These are phyloP conservation scores for Huntiella savannae DNA, from an alignment of 2,329 filamentous ascomycete species.

Conservation along the genomic window DNA sequence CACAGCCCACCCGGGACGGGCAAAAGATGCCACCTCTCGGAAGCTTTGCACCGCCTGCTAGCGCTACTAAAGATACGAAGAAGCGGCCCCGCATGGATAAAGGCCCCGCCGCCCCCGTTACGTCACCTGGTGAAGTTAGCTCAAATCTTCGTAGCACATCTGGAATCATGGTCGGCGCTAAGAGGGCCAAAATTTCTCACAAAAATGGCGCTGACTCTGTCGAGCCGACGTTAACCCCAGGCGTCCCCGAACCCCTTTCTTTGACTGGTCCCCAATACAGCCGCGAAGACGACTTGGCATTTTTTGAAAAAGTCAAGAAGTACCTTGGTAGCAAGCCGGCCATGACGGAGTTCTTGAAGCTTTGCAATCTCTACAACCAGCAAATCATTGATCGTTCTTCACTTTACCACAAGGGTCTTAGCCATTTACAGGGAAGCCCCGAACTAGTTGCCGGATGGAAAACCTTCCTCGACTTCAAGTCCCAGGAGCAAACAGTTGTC, in stretches of 20 bases:
- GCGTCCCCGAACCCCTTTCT: conserved; percentile 70
- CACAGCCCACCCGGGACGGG: conserved; percentile 35
- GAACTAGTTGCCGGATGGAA: conserved; percentile 86
- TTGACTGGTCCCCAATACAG: conserved; percentile 57
- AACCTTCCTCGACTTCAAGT: conserved; percentile 60
- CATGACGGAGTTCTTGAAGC: conserved; percentile 90
- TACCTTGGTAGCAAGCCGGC: conserved; percentile 80
- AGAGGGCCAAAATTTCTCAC: conserved; percentile 60
- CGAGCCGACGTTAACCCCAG: conserved; percentile 74
- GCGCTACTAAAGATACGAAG: conserved; percentile 76
- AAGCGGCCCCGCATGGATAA: conserved; percentile 55
- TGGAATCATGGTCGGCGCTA: conserved; percentile 15
- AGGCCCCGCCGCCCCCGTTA: conserved; percentile 23
- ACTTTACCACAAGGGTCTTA: conserved; percentile 61
- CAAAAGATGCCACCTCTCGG: conserved; percentile 84
- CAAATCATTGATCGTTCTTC: conserved; percentile 77
- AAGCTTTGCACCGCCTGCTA: conserved; percentile 70
- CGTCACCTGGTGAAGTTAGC: conserved; percentile 5
- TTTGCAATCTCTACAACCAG: conserved; percentile 88
- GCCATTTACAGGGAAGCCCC: conserved; percentile 71
- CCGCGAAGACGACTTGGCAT: conserved; percentile 67
- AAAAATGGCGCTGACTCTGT: conserved; percentile 44
- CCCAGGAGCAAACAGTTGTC: conserved; percentile 58
- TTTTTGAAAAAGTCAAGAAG: conserved; percentile 95
- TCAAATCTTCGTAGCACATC: conserved; percentile 10